Base-by-base conservation (phyloP, 208 protist genomes). In the Leishmania guyanensis region DNA sequence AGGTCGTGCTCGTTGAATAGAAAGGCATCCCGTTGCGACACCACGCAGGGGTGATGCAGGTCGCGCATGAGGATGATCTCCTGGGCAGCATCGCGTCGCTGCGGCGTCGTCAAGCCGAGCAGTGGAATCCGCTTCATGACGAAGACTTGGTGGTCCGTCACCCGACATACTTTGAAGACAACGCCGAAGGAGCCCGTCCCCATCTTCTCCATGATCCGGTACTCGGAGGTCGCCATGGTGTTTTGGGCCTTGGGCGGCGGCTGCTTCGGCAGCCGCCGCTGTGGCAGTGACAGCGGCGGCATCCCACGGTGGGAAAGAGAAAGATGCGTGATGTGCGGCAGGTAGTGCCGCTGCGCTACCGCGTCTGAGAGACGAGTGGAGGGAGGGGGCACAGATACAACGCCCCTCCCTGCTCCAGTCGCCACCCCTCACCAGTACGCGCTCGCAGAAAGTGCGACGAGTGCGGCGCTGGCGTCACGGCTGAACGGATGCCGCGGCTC, bases 91-190 rank as follows among this genome's bases (percentile, higher is more conserved):
- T 94, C 89, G 54, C 80, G 83, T n/a, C 93, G 86, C 84, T 94
- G 84, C 36, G 86, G 43, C n/a, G 73, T 69, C 62, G 88, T 88
- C 9, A 98, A 71, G 48, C 92, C 89, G 54, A 89, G 84, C 39
- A 96, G 79, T 20, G 87, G 84, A 70, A 97, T 96, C 53, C 94
- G 94, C 84, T 97, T 97, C 90, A 97, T 91, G 20, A 96, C 91
- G 29, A 96, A 86, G 29, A 93, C 73, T 33, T 69, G 71, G 48
- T 94, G 83, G 58, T 97, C 94, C 0, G 84, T 74, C 69, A 89
- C 75, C 73, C 92, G 86, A 64, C 86, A 83, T 5, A 95, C 88
- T 33, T 90, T 89, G 78, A 97, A 97, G n/a, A 96, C 89, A 65
- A 94, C 86, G 64, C 94, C 92, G 69, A 95, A 97, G 76, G 92